These are phyloP conservation scores for Aristolochia californica DNA, from an alignment of 164 flowering plant genomes.

Conservation along the genomic window DNA sequence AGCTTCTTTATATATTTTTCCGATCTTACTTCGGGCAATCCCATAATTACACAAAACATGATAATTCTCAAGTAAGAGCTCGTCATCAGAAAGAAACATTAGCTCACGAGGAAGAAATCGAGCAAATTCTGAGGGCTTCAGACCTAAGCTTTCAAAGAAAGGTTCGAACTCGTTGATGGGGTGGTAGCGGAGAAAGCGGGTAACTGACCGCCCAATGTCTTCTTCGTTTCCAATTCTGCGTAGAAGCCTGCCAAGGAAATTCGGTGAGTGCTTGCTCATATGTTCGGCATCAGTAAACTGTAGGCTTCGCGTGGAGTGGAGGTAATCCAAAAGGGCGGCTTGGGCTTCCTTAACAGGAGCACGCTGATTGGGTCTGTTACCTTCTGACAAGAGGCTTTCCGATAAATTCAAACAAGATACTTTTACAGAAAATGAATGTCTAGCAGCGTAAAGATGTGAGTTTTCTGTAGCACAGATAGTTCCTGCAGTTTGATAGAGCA, in stretches of 20 bases:
- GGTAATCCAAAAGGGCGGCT: constrained; percentile 55
- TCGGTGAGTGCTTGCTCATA: constrained; percentile 56
- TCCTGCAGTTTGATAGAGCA: neutral
- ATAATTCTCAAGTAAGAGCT: constrained; percentile 44
- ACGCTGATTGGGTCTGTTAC: neutral
- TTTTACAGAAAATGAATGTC: neutral
- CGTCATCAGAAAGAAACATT: constrained; percentile 56
- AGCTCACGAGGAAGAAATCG: constrained; percentile 40
- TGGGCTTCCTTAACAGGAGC: constrained; percentile 24
- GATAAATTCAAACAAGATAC: neutral
- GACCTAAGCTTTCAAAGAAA: constrained; percentile 77
- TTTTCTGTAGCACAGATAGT: neutral
- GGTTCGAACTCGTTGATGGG: constrained; percentile 88
- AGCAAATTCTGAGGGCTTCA: constrained; percentile 34
- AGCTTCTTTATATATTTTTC: constrained; percentile 53
- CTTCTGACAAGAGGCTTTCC: neutral
- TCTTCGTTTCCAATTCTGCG: constrained; percentile 17
- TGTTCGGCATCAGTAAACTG: constrained; percentile 54
- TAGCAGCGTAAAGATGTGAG: neutral
- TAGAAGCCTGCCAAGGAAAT: constrained; percentile 38
- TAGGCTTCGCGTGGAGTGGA: constrained; percentile 52
- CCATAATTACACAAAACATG: constrained; percentile 56
- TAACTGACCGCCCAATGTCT: constrained; percentile 26
- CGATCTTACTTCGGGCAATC: constrained; percentile 40
- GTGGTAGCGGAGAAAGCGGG: constrained; percentile 51